A percentile compares a stretch with the other conserved stretches of the same genome.
These are phyloP conservation scores for Diaporthe batatas DNA, from an alignment of 2,329 filamentous ascomycete species.

Conservation along the genomic window DNA sequence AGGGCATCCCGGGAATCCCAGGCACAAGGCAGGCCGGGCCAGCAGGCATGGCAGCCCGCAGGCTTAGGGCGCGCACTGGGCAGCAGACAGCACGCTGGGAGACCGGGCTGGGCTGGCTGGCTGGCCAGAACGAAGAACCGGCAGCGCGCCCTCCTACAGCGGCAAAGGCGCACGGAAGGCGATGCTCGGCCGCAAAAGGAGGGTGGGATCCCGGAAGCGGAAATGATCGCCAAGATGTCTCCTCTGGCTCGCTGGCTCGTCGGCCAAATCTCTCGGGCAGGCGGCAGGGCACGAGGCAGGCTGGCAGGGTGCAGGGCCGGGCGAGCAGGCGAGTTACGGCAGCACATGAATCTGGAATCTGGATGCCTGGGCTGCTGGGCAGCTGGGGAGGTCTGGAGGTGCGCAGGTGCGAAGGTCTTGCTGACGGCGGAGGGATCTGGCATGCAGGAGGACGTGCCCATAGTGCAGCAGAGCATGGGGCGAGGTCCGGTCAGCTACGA, in stretches of 20 bases:
- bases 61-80: background rate
- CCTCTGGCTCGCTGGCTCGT: background rate
- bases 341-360: background rate
- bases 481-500: constrained; percentile 24
- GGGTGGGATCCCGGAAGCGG: constrained; percentile 31
- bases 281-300: constrained; percentile 7
- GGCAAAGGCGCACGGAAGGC: constrained; percentile 25
- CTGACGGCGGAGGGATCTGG: constrained; percentile 32
- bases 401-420: constrained; percentile 1
- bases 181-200: constrained; percentile 34
- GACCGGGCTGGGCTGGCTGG: background rate
- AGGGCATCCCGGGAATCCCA: background rate
- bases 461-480: constrained; percentile 16
- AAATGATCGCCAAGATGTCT: constrained; percentile 23
- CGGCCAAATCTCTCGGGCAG: constrained; percentile 24
- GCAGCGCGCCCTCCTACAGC: background rate
- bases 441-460: constrained; percentile 28
- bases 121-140: background rate
- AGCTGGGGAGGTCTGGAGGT: background rate
- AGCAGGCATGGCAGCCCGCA: too few species aligned
- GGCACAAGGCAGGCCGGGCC: background rate
- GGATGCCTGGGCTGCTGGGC: background rate
- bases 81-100: constrained; percentile 5
- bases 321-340: background rate
- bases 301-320: background rate